Conservation (phyloP, 192 early-diverging fungal species). For the Kappamyces sp. region DNA sequence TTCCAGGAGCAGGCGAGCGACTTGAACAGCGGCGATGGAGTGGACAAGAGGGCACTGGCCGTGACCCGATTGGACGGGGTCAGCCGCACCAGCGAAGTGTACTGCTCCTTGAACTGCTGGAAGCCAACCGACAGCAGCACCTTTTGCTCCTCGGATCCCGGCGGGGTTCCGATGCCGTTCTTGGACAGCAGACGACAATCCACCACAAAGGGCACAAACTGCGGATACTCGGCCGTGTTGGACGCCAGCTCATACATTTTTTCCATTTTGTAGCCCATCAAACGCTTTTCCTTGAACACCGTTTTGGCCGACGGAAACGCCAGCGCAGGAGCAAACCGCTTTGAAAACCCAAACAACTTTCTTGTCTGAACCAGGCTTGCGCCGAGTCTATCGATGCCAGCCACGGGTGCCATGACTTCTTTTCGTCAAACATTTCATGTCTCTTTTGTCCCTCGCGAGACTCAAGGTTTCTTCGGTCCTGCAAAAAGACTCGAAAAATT, state of each 20-base stretch:
- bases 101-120: slow-evolving; percentile 67
- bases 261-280: slow-evolving; percentile 60
- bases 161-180: background rate
- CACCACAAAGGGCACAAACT: slow-evolving; percentile 81
- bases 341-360: no score
- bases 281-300: slow-evolving; percentile 3
- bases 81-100: slow-evolving; percentile 69
- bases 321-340: no score
- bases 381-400: no score
- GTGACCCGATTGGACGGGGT: slow-evolving; percentile 57
- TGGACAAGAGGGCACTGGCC: slow-evolving; percentile 38
- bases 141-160: slow-evolving; percentile 39
- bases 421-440: no score
- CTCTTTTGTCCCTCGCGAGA: no score
- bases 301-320: no score
- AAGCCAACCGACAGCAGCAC: slow-evolving; percentile 81
- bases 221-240: slow-evolving; percentile 72
- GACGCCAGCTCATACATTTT: slow-evolving; percentile 79
- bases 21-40: slow-evolving; percentile 59
- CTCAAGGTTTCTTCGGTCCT: slow-evolving; percentile 81
- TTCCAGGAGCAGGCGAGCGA: slow-evolving; percentile 61
- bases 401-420: no score
- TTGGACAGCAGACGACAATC: slow-evolving; percentile 31
- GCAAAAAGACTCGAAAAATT: slow-evolving; percentile 66
- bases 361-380: no score